Conservation (phyloP, 2,329 filamentous ascomycete genomes). For the Chaetomiaceae sp. region DNA sequence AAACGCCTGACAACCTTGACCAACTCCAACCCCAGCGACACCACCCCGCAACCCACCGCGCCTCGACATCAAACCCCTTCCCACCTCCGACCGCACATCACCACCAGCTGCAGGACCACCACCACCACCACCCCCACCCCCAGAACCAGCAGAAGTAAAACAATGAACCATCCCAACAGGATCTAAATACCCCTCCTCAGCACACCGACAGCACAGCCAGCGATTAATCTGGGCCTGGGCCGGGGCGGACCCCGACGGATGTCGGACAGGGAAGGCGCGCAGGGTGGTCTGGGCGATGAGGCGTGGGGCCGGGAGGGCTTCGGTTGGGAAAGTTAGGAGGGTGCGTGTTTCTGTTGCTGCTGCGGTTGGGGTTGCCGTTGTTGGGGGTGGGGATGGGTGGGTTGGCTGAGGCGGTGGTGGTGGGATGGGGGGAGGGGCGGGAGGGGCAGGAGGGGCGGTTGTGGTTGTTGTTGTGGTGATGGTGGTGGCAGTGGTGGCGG, state of each 20-base stretch:
- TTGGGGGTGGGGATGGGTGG: not conserved
- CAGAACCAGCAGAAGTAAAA: not conserved
- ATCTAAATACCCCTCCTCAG: slow-evolving; percentile 9
- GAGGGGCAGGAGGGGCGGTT: too few species aligned
- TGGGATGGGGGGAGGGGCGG: too few species aligned
- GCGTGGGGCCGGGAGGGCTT: slow-evolving; percentile 18
- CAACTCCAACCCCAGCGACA: too few species aligned
- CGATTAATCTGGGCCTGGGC: slow-evolving; percentile 18
- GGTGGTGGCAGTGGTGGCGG: too few species aligned
- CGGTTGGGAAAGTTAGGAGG: slow-evolving; percentile 22
- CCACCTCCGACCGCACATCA: too few species aligned
- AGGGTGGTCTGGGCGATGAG: not conserved
- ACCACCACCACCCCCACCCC: too few species aligned
- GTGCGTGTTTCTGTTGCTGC: slow-evolving; percentile 14
- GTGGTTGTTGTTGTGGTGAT: too few species aligned
- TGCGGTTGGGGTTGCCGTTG: not conserved
- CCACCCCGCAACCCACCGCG: too few species aligned
- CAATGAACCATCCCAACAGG: slow-evolving; percentile 21
- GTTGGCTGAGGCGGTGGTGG: too few species aligned
- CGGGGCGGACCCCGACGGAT: not conserved
- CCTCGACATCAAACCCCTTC: too few species aligned
- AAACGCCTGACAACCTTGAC: too few species aligned
- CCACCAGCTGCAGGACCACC: too few species aligned
- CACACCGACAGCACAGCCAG: slow-evolving; percentile 25
- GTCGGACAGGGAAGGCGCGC: slow-evolving; percentile 10